Evolutionary conservation across 1,284 basidiomycete genomes (phyloP).

Genomic region (Rhodotorula sp.): DNA sequence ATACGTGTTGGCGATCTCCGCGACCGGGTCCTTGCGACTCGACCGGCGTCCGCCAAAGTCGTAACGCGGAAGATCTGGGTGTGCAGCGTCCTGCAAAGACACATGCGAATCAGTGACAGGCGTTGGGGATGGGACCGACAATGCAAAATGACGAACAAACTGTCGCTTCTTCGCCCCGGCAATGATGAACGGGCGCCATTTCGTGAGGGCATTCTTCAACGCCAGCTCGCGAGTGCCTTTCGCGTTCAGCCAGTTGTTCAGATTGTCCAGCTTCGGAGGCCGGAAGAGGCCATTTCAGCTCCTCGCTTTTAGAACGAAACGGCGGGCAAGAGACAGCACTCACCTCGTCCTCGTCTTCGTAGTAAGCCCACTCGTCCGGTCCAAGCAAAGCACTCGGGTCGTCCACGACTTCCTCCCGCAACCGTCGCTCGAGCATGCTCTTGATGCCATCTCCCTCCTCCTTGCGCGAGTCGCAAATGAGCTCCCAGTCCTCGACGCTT

Average conservation of each 20-base stretch:
- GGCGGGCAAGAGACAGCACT: slow-evolving; percentile 32
- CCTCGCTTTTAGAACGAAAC: neutral
- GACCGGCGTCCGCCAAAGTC: slow-evolving; percentile 15
- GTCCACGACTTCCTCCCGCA: slow-evolving; percentile 52
- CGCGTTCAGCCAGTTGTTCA: slow-evolving; percentile 82
- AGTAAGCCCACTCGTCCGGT: slow-evolving; percentile 82
- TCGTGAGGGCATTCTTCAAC: slow-evolving; percentile 71
- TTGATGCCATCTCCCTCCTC: slow-evolving; percentile 52
- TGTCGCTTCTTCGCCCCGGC: slow-evolving; percentile 55
- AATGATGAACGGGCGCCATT: slow-evolving; percentile 81
- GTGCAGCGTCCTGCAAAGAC: slow-evolving; percentile 10
- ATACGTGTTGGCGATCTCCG: slow-evolving; percentile 17
- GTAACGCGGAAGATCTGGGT: slow-evolving; percentile 22
- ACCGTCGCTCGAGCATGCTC: slow-evolving; percentile 52
- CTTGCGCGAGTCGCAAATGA: slow-evolving; percentile 59
- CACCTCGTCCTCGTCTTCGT: slow-evolving; percentile 82
- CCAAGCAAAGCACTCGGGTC: slow-evolving; percentile 66
- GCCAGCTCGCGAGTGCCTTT: slow-evolving; percentile 84
- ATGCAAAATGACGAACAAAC: slow-evolving; percentile 10
- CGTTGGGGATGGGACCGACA: too few relatives aligned
- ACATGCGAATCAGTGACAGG: neutral
- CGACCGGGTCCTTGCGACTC: slow-evolving; percentile 9
- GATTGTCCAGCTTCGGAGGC: slow-evolving; percentile 65
- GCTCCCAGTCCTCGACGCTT: slow-evolving; percentile 59
- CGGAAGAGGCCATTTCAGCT: slow-evolving; percentile 4